Evolutionary conservation across 306 rosid species (phyloP), one percentile per base, ranked within the genome.

Genomic region (Prunus dulcis): DNA sequence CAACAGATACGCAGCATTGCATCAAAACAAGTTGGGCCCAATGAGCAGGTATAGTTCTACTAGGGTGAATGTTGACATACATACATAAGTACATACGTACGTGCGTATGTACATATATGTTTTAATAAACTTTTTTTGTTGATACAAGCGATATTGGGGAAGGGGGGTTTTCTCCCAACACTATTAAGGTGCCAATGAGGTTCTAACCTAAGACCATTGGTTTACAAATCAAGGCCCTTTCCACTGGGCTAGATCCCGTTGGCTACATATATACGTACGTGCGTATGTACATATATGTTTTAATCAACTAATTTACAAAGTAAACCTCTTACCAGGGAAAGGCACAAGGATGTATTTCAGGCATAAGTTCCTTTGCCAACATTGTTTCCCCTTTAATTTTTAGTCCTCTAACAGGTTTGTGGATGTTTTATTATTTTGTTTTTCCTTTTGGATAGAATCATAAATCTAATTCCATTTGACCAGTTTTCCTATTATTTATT

Each of bases 281-380:
- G 17, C 17, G 0, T 49, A 49, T 14, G 6, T 49, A 49, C 17
- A 14, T 14, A 25, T 27, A 60, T 2, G 9, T 60, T 22, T 25
- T 5, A 60, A 60, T 34, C 28, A 9, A 55, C 67, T 38, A 18
- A 23, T 0, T 25, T 14, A 52, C 41, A 20, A 8, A 14, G 62
- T 10, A 11, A 64, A 49, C 46, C 70, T 64, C 41, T 64, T 71
- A 70, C 45, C 79, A 94, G 97, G 98, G 97, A 18, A 92, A 87
- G 91, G 89, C 87, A 80, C 98, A 89, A 87, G 98, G 98, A 75
- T 89, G 96, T 68, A 85, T 95, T 76, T 82, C 95, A 64, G 97
- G 96, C 81, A 71, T 94, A 71, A 82, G 87, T 68, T 92, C 97
- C 50, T 68, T 88, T 6, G 97, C 96, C 67, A 87, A 81, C 84